Evolutionary conservation across 2,329 filamentous ascomycete species (phyloP), one percentile per base, ranked within the genome.

Genomic region (Alternaria gaisen): DNA sequence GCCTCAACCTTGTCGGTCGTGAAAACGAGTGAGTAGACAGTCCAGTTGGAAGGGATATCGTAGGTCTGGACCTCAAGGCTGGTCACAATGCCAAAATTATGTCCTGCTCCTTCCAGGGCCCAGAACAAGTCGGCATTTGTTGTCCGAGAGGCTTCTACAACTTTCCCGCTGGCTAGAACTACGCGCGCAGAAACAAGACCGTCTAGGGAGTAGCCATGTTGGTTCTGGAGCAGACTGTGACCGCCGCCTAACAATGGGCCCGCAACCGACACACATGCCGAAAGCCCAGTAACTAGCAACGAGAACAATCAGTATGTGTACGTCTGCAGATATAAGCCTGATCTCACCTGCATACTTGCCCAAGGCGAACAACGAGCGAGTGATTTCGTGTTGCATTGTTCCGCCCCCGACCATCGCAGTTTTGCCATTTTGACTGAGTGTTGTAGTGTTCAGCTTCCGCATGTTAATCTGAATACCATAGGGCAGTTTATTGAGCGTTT

Each of bases 241-340:
- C 86, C 87, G 28, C 86, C 86, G 0, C 85, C 85, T 1, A 88
- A 77, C 0, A 84, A 83, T 5, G 88, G 78, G 0, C 85, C 87
- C 2, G 85, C 85, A 5, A 89, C 83, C 4, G 87, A 87, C 2
- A 68, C 65, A 36, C 70, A 74, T 56, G 66, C 60, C 5, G 22
- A 58, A 10, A 71, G 65, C 2, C 68, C 68, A 1, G 67, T 67
- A 3, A 68, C 68, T 72, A 36, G 4, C 7, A 20, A 24, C 18
- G 28, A 3, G 18, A 10, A 7, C 24, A 1, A 41, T 64, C 10
- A 67, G 58, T 28, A 3, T 5, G 7, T 28, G 20, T n/a, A 7
- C 10, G 7, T 22, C 9, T 46, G 30, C 8, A 20, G 10, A 9
- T 18, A 44, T 10, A 16, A 38, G 50, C 4, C 26, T 47, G 22